These are phyloP conservation scores for Hypomontagnella submonticulosa DNA, from an alignment of 495 filamentous ascomycete genomes.

Conservation along the genomic window DNA sequence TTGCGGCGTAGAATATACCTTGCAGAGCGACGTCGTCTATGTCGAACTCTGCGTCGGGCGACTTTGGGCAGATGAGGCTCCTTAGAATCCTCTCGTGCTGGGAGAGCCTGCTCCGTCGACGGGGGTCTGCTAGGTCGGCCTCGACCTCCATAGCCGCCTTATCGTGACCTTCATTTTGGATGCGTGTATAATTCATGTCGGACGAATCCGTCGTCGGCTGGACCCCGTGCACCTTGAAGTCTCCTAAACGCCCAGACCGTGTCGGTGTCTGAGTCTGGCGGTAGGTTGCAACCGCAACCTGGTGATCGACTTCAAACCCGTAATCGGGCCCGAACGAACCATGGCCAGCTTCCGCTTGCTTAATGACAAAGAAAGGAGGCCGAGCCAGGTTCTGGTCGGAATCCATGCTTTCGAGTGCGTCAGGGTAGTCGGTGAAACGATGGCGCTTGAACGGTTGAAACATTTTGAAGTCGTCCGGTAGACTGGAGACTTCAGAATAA, in stretches of 20 bases:
- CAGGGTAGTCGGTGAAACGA: slow-evolving; percentile 29
- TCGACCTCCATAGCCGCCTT: slow-evolving; percentile 55
- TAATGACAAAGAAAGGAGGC: slow-evolving; percentile 48
- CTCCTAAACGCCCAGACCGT: slow-evolving; percentile 19
- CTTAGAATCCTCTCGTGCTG: slow-evolving; percentile 61
- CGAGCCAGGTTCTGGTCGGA: slow-evolving; percentile 31
- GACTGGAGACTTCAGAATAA: slow-evolving; percentile 34
- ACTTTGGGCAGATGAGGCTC: slow-evolving; percentile 60
- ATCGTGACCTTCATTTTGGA: slow-evolving; percentile 46
- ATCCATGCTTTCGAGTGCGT: slow-evolving; percentile 22
- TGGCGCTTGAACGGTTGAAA: slow-evolving; percentile 44
- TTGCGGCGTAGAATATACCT: slow-evolving; percentile 62
- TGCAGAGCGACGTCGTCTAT: slow-evolving; percentile 63
- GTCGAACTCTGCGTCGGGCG: slow-evolving; percentile 49
- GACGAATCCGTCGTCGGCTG: slow-evolving; percentile 21
- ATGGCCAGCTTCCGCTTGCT: slow-evolving; percentile 28
- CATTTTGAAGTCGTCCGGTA: slow-evolving; percentile 42
- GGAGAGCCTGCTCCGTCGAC: slow-evolving; percentile 56
- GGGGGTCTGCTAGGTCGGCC: slow-evolving; percentile 53
- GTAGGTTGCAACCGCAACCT: slow-evolving; percentile 16
- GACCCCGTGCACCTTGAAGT: slow-evolving; percentile 23
- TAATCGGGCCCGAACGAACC: slow-evolving; percentile 20
- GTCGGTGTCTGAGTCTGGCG: slow-evolving; percentile 17
- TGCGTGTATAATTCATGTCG: slow-evolving; percentile 21
- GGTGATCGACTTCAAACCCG: neutral